A percentile compares a stretch with the other conserved stretches of the same genome.
These are phyloP conservation scores for Melampsora americana DNA, from an alignment of 1,284 basidiomycete genomes.

Conservation along the genomic window DNA sequence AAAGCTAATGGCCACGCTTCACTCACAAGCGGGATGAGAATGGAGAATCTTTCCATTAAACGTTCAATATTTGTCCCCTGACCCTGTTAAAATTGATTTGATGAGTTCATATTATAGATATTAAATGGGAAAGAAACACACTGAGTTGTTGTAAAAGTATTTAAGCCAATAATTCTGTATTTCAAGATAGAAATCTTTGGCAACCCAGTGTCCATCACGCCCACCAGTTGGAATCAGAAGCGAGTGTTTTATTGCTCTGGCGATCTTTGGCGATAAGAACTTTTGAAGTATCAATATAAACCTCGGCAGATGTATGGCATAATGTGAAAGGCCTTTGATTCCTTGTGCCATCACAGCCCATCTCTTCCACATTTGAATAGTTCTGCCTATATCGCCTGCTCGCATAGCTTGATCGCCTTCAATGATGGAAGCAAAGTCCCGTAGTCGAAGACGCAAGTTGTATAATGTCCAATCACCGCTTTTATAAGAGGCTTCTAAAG, in stretches of 20 bases:
- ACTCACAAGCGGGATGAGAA: neutral
- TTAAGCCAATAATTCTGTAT: conserved; percentile 22
- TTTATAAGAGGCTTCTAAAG: neutral
- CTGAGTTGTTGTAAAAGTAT: neutral
- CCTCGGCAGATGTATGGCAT: neutral
- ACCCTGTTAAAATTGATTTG: neutral
- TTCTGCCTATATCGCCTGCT: conserved; percentile 9
- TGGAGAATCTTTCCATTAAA: neutral
- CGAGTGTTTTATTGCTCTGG: neutral
- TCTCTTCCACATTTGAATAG: conserved; percentile 9
- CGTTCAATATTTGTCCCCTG: neutral
- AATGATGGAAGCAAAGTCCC: conserved; percentile 3
- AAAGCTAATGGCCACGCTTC: too few relatives aligned
- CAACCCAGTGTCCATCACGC: conserved; percentile 4
- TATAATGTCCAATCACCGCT: neutral
- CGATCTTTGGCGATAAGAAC: neutral
- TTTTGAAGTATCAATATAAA: neutral
- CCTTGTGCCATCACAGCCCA: conserved; percentile 28
- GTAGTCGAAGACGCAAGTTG: neutral
- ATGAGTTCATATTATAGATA: neutral
- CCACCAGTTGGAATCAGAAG: conserved; percentile 9
- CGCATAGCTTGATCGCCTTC: conserved; percentile 6
- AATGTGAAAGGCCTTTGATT: conserved; percentile 7
- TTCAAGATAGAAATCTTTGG: conserved; percentile 23
- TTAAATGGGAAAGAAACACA: neutral